A percentile compares a stretch with the other conserved stretches of the same genome.
Evolutionary conservation across 306 rosid species (phyloP).

Genomic region (Quercus dentata): DNA sequence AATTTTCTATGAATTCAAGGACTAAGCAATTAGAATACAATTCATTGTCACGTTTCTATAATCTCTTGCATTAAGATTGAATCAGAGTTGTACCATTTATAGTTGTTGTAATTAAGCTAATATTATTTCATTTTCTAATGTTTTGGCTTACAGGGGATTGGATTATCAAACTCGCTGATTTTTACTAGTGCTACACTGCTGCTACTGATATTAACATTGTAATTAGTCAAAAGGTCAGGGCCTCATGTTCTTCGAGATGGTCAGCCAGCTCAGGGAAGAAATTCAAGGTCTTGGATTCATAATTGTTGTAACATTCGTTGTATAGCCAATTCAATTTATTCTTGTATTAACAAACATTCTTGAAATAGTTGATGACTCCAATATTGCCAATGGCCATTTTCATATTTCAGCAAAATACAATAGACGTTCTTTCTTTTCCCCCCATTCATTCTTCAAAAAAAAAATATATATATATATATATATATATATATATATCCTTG

Average conservation of each 20-base stretch:
- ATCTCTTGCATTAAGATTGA: no score
- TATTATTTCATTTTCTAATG: background rate
- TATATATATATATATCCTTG: background rate
- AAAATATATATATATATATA: background rate
- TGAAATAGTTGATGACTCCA: background rate
- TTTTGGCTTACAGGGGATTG: conserved; percentile 43
- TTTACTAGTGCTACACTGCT: conserved; percentile 40
- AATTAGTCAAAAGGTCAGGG: background rate
- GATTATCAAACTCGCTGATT: conserved; percentile 46
- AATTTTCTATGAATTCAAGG: no score
- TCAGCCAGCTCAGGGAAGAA: conserved; percentile 18
- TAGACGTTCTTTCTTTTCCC: background rate
- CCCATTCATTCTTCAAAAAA: no score
- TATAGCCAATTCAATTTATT: conserved; percentile 15
- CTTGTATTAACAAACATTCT: background rate
- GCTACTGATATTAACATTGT: conserved; percentile 38
- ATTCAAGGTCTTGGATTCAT: conserved; percentile 12
- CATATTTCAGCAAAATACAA: conserved; percentile 9
- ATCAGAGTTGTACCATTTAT: background rate
- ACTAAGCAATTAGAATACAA: no score
- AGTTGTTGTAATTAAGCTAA: background rate
- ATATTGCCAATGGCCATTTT: conserved; percentile 4
- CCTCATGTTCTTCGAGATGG: conserved; percentile 16
- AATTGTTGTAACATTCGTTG: conserved; percentile 1
- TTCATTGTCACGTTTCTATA: no score